Evolutionary conservation across 179 eudicot species (phyloP).

Genomic region (Spinacia oleracea): DNA sequence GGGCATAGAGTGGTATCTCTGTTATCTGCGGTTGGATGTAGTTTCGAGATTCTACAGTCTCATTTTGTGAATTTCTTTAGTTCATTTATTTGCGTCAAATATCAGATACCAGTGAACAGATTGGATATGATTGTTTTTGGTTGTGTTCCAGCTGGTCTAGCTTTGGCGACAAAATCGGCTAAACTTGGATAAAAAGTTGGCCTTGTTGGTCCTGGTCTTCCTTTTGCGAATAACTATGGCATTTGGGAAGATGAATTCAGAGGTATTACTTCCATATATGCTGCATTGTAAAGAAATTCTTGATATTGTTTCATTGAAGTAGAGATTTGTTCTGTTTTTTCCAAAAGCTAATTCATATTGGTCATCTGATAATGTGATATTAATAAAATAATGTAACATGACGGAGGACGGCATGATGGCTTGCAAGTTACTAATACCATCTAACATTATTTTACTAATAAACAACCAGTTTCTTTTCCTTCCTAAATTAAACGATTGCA

Average conservation of each 20-base stretch:
- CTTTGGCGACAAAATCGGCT: constrained; percentile 94
- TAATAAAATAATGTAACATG: background rate
- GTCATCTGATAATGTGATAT: background rate
- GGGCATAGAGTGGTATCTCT: background rate
- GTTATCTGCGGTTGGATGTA: background rate
- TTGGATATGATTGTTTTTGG: constrained; percentile 95
- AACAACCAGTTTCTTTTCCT: no score
- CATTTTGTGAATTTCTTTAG: background rate
- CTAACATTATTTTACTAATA: no score
- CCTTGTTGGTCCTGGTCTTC: constrained; percentile 94
- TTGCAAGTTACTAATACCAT: no score
- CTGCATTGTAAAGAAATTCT: no score
- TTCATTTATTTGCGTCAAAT: constrained; percentile 45
- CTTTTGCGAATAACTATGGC: constrained; percentile 95
- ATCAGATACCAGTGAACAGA: constrained; percentile 39
- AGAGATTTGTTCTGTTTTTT: background rate
- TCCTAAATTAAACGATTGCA: no score
- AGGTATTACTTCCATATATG: constrained; percentile 41
- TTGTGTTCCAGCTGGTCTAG: constrained; percentile 96
- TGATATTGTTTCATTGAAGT: no score
- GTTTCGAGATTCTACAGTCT: background rate
- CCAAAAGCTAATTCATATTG: background rate
- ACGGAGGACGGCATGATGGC: no score
- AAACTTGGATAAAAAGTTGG: constrained; percentile 81
- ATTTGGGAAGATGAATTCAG: constrained; percentile 96